These are phyloP conservation scores for Aspergillus transmontanensis DNA, from an alignment of 2,329 filamentous ascomycete species.

Conservation along the genomic window DNA sequence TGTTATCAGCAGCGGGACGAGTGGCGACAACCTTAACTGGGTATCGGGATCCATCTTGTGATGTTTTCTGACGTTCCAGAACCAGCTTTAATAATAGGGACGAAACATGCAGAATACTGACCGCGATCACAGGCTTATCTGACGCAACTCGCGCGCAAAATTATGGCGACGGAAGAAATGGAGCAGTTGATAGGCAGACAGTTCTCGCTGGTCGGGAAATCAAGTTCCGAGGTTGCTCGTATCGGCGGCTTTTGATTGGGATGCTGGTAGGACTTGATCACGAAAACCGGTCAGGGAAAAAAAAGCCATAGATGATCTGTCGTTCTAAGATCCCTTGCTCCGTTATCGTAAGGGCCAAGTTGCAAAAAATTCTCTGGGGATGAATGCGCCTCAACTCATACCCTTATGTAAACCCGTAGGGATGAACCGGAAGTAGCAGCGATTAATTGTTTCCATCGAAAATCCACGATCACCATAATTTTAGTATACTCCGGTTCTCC, in stretches of 20 bases:
- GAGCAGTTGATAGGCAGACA: slow-evolving; percentile 1
- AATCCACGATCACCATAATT: background rate
- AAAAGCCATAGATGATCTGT: background rate
- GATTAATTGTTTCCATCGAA: background rate
- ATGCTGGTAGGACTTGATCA: slow-evolving; percentile 4
- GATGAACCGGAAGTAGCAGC: background rate
- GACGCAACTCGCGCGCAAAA: background rate
- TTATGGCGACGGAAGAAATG: background rate
- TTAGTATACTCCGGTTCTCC: slow-evolving; percentile 1
- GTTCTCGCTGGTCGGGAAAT: slow-evolving; percentile 17
- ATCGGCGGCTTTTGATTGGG: slow-evolving; percentile 24
- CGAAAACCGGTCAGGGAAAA: background rate
- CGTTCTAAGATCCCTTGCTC: background rate
- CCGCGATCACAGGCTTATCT: background rate
- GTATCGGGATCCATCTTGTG: background rate
- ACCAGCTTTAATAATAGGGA: background rate
- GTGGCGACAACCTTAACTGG: slow-evolving; percentile 9
- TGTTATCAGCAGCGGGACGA: slow-evolving; percentile 8
- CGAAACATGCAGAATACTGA: background rate
- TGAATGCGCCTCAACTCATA: background rate
- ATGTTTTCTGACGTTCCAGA: background rate
- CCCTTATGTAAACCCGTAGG: background rate
- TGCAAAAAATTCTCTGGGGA: background rate
- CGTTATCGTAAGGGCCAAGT: background rate
- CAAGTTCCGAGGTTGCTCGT: slow-evolving; percentile 28